Evolutionary conservation across 495 filamentous ascomycete genomes (phyloP).

Genomic region (Trichoderma asperelloides): DNA sequence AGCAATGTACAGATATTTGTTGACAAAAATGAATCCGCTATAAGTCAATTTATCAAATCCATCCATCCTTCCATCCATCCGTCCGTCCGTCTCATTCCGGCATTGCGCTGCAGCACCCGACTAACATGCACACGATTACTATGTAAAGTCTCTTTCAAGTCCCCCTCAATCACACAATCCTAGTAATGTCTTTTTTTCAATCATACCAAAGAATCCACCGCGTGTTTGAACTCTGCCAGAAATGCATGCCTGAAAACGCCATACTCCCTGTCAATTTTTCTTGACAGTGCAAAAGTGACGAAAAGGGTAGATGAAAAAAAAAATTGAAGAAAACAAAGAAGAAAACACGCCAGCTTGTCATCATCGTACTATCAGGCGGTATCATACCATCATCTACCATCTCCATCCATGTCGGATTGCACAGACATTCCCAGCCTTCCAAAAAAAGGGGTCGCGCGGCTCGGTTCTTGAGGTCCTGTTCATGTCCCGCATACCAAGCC

Average conservation of each 20-base stretch:
- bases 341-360: background rate
- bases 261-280: background rate
- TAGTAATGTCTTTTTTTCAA: background rate
- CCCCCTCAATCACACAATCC: background rate
- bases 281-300: background rate
- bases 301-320: background rate
- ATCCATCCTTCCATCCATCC: background rate
- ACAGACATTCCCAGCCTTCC: background rate
- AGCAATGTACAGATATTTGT: background rate
- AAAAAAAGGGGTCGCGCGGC: background rate
- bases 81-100: background rate
- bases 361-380: background rate
- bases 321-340: background rate
- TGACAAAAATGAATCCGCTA: background rate
- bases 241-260: constrained; percentile 5
- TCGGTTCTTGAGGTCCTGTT: constrained; percentile 4
- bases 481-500: constrained; percentile 8
- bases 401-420: background rate
- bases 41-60: background rate
- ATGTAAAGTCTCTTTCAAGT: background rate
- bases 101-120: background rate
- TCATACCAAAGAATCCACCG: background rate
- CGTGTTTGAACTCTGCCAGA: constrained; percentile 6
- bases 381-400: too few relatives aligned
- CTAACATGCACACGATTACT: background rate